Base-by-base conservation (phyloP, 202 grass and related monocot species). In the Zizania palustris region DNA sequence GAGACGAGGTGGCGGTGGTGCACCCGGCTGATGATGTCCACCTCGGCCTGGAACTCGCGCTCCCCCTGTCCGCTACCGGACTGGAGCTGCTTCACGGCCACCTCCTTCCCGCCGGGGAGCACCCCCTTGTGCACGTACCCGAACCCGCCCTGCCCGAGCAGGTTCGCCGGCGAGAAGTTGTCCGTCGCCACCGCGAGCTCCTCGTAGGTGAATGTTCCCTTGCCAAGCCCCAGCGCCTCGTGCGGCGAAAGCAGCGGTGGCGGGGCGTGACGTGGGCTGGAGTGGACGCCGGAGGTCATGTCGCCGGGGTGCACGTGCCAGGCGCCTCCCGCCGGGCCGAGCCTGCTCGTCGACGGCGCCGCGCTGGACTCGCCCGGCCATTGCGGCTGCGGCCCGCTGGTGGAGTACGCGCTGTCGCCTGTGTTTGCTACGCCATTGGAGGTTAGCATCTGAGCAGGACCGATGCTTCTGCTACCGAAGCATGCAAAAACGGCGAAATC, bases 41-140 rank as follows among this genome's bases (percentile, higher is more conserved):
- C 93, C 90, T 97, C 93, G 3, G 93, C 93, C 49, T 93, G 93
- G 84, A 97, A 97, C 75, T 97, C 93, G 60, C 93, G 87, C 86
- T 97, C 93, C 7, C 93, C 93, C 62, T 93, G 93, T 7, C 79
- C 86, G 62, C 93, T 89, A 21, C 86, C 93, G n/a, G 86, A 76
- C 82, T 90, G 93, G 34, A 97, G 90, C 67, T 85, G 86, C 75
- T 97, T 93, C 78, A 93, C 93, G n/a, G 93, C 91, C 35, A 93
- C 88, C 69, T 58, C 64, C 83, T 69, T 71, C n/a, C 93, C 91
- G 33, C 84, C 70, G 5, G 79, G 82, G 39, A 97, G 83, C 63
- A 93, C 71, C 4, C 93, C 91, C 76, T 68, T 93, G 73, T 97
- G 82, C 72, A 97, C 93, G 36, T 93, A 88, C 67, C 93, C 93